phyloP scores from a whole-genome alignment of 148 eudicot genomes.

The Fagopyrum tataricum region DNA sequence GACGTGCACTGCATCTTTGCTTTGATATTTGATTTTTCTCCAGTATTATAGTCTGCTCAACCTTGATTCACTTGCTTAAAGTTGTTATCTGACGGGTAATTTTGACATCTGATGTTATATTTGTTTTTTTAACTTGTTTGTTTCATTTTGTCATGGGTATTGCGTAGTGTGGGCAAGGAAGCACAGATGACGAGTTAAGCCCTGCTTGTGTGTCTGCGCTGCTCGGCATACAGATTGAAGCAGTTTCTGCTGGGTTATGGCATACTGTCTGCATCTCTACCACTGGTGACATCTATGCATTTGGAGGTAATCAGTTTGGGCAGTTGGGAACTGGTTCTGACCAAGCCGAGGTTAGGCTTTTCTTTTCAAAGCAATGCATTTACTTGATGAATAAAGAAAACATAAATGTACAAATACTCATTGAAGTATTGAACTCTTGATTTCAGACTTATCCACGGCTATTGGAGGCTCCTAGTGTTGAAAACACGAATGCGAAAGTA shows the following conservation, averaged over 20 bases:
- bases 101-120: neutral
- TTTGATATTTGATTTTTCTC: neutral
- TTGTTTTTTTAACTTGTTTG: neutral
- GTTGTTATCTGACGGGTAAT: neutral
- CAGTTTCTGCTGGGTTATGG: constrained; percentile 95
- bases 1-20: neutral
- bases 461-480: constrained; percentile 74
- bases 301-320: constrained; percentile 98
- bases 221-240: constrained; percentile 59
- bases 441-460: constrained; percentile 77
- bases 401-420: neutral
- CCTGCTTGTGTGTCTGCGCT: constrained; percentile 86
- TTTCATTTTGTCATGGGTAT: constrained; percentile 6
- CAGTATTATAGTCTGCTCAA: neutral
- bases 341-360: constrained; percentile 73
- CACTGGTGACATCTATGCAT: constrained; percentile 81
- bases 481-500: constrained; percentile 48
- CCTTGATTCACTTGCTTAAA: neutral
- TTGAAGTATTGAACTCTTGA: neutral
- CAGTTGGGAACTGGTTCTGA: constrained; percentile 94
- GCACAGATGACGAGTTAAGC: constrained; percentile 88
- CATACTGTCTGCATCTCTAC: constrained; percentile 81
- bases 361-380: neutral
- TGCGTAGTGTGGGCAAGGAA: constrained; percentile 93
- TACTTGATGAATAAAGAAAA: neutral